phyloP scores from a whole-genome alignment of 192 early-diverging fungal genomes.

The Phycomyces blakesleeanus region DNA sequence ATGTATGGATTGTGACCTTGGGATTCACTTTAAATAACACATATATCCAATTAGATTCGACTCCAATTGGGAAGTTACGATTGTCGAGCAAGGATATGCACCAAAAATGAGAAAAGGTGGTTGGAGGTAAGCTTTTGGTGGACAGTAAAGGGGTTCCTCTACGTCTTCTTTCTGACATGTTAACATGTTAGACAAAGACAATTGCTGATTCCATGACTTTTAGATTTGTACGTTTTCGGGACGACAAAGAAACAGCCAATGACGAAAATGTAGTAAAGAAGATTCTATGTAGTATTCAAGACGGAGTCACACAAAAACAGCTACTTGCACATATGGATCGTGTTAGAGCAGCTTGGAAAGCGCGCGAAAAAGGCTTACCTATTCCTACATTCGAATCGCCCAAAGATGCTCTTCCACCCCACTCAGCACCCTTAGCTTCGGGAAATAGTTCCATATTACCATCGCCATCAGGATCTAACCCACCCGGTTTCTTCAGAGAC shows the following conservation, averaged over 20 bases:
- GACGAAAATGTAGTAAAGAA: conserved; percentile 46
- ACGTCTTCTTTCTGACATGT: not conserved
- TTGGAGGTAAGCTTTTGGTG: conserved; percentile 39
- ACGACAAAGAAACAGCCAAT: conserved; percentile 59
- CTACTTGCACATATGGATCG: conserved; percentile 31
- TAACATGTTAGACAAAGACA: not conserved
- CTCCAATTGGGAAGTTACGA: conserved; percentile 45
- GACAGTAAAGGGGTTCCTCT: not conserved
- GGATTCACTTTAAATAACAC: not conserved
- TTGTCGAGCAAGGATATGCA: conserved; percentile 51
- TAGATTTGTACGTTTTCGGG: conserved; percentile 48
- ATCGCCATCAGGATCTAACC: not conserved
- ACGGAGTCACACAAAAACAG: conserved; percentile 48
- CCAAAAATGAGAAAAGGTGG: conserved; percentile 44
- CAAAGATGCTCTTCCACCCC: not conserved
- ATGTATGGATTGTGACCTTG: not conserved
- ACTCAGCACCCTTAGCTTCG: not conserved
- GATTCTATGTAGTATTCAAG: conserved; percentile 40
- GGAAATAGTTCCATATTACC: not conserved
- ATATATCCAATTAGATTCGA: conserved; percentile 37
- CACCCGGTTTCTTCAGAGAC: not conserved
- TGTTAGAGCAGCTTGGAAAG: conserved; percentile 39
- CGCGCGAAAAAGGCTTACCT: conserved; percentile 31
- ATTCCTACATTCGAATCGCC: conserved; percentile 1
- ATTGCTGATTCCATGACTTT: not conserved